Evolutionary conservation across 805 yeast genomes (phyloP).

Genomic region (Suhomyces sp.): DNA sequence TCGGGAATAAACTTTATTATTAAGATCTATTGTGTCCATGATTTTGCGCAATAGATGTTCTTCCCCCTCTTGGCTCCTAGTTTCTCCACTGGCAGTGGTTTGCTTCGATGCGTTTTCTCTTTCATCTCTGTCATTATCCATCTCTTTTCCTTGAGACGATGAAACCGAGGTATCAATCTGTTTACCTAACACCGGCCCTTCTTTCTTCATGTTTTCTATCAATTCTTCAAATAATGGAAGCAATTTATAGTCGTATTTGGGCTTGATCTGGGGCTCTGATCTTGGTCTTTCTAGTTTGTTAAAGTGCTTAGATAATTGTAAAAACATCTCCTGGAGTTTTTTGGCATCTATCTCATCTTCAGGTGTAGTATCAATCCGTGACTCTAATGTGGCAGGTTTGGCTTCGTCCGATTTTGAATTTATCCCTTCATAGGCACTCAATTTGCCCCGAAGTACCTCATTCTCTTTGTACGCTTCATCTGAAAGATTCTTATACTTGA

Average conservation of each 20-base stretch:
- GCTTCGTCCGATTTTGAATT: too few species aligned
- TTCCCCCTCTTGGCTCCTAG: too few species aligned
- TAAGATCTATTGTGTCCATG: conserved; percentile 3
- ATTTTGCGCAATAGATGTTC: not conserved
- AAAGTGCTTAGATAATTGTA: too few species aligned
- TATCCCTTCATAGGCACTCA: too few species aligned
- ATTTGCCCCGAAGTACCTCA: conserved; percentile 7
- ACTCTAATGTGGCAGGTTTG: too few species aligned
- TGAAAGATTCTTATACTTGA: conserved; percentile 29
- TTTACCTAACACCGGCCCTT: not conserved
- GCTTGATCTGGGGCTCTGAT: too few species aligned
- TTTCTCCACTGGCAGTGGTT: not conserved
- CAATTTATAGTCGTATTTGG: too few species aligned
- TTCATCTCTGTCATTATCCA: not conserved
- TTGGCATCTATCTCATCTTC: too few species aligned
- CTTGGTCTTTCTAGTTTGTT: too few species aligned
- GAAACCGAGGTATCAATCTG: not conserved
- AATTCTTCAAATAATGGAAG: conserved; percentile 11
- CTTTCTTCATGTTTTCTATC: conserved; percentile 6
- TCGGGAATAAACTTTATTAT: conserved; percentile 1
- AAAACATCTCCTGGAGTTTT: too few species aligned
- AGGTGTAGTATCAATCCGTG: too few species aligned
- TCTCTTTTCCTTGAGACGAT: not conserved
- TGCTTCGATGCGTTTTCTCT: too few species aligned
- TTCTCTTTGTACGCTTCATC: conserved; percentile 7